Conservation (phyloP, 1,284 basidiomycete genomes). For the Trametes pubescens region DNA sequence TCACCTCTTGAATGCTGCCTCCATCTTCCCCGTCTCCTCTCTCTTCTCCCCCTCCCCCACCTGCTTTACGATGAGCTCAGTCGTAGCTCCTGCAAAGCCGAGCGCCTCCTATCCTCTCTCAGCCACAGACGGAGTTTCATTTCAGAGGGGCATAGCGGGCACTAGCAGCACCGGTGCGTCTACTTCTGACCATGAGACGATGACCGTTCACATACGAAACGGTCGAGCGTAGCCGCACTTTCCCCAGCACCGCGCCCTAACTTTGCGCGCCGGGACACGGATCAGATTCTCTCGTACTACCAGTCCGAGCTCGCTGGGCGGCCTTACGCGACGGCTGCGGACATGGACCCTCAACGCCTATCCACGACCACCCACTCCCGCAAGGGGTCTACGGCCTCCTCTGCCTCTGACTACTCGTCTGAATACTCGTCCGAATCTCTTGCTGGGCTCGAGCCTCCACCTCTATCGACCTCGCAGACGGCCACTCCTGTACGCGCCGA, state of each 20-base stretch:
- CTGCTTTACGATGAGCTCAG: slow-evolving; percentile 31
- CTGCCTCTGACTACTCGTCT: slow-evolving; percentile 47
- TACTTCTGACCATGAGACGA: background rate
- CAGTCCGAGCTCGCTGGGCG: slow-evolving; percentile 45
- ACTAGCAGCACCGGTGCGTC: slow-evolving; percentile 21
- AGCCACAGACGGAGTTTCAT: slow-evolving; percentile 1
- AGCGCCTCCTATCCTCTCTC: slow-evolving; percentile 16
- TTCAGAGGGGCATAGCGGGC: slow-evolving; percentile 1
- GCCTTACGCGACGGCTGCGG: slow-evolving; percentile 33
- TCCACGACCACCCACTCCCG: slow-evolving; percentile 15
- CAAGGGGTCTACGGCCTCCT: slow-evolving; percentile 27
- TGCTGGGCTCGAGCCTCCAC: background rate
- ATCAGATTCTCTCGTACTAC: slow-evolving; percentile 46
- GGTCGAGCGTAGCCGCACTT: slow-evolving; percentile 22
- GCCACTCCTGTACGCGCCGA: slow-evolving; percentile 37
- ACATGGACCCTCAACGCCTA: slow-evolving; percentile 21
- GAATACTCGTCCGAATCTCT: slow-evolving; percentile 53
- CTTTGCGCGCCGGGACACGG: slow-evolving; percentile 41
- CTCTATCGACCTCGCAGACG: background rate
- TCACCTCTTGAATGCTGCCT: background rate
- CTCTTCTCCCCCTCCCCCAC: background rate
- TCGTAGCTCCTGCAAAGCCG: slow-evolving; percentile 17
- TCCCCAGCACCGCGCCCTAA: slow-evolving; percentile 37
- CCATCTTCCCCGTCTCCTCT: background rate
- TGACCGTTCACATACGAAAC: background rate